Evolutionary conservation across 768 basidiomycete species (phyloP), one percentile per base, ranked within the genome.

Genomic region (Tricholoma hemisulphureum): DNA sequence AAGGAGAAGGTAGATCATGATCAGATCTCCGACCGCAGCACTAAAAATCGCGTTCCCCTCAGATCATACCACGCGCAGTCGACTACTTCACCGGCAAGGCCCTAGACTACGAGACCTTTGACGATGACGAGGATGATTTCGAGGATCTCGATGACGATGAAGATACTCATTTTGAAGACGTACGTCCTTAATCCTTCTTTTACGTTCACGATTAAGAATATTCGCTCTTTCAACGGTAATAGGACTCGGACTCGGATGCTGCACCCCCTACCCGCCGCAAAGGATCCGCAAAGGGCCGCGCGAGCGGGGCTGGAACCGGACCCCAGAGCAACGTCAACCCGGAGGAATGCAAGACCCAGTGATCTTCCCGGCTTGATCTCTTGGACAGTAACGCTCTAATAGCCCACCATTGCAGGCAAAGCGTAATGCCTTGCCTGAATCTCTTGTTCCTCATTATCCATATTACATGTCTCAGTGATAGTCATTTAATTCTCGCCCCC

Each of bases 61-160:
- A 96, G 93, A 83, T 98, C 69, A 93, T 99, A 59, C 95, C 96
- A 55, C 91, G 91, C 61, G 96, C 95, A 11, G 78, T 98, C 58
- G 97, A 98, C 75, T 98, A 89, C 80, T 99, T 99, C 79, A 97
- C 95, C 6, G 95, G 95, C 63, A 95, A 95, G 75, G 93, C 95
- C 13, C 83, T 97, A 50, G 87, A 93, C 65, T 94, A 88, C 70
- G 92, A 92, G 37, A 70, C 80, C 63, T 61, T 77, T 46, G 85
- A 83, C 39, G 81, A 82, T 18, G 67, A 74, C 3, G 84, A 85
- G 16, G 84, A 84, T 2, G 82, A 80, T 46, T 77, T 84, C 7
- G 83, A 84, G 1, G 82, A 82, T 4, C 79, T 80, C 14, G 81
- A 85, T 18, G 83, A 83, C 8, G 85, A 83, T 2, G 78, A 83